phyloP scores from a whole-genome alignment of 371 early-diverging fungal species.

The Mucor saturninus region DNA sequence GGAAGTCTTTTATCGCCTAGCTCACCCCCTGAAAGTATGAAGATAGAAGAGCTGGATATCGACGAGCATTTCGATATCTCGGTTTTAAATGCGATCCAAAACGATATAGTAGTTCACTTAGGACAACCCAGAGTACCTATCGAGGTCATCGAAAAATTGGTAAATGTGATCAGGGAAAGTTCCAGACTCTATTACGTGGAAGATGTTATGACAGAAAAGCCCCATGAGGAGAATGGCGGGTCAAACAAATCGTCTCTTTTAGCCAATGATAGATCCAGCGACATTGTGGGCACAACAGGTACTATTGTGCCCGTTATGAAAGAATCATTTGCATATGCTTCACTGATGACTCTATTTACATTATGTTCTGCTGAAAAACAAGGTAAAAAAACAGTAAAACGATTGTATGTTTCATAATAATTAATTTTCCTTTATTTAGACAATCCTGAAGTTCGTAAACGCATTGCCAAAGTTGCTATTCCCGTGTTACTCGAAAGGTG shows the following conservation, averaged over 20 bases:
- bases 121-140: conserved; percentile 71
- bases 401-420: background rate
- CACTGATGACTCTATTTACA: conserved; percentile 66
- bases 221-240: conserved; percentile 11
- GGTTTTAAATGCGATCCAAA: conserved; percentile 66
- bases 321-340: conserved; percentile 75
- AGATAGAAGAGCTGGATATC: conserved; percentile 69
- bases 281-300: conserved; percentile 53
- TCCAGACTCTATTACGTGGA: conserved; percentile 57
- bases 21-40: conserved; percentile 62
- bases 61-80: conserved; percentile 85
- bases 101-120: conserved; percentile 70
- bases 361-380: conserved; percentile 64
- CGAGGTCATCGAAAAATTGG: conserved; percentile 57
- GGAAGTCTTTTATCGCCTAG: conserved; percentile 74
- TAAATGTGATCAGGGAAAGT: conserved; percentile 63
- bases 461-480: conserved; percentile 72
- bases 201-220: conserved; percentile 25
- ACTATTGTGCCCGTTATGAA: conserved; percentile 70
- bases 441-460: conserved; percentile 38
- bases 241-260: background rate
- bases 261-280: conserved; percentile 37
- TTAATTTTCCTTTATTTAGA: conserved; percentile 6
- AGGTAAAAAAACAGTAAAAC: conserved; percentile 32
- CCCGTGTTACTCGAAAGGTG: conserved; percentile 78